Base-by-base conservation (phyloP, 495 filamentous ascomycete species). In the Talaromyces wortmannii region DNA sequence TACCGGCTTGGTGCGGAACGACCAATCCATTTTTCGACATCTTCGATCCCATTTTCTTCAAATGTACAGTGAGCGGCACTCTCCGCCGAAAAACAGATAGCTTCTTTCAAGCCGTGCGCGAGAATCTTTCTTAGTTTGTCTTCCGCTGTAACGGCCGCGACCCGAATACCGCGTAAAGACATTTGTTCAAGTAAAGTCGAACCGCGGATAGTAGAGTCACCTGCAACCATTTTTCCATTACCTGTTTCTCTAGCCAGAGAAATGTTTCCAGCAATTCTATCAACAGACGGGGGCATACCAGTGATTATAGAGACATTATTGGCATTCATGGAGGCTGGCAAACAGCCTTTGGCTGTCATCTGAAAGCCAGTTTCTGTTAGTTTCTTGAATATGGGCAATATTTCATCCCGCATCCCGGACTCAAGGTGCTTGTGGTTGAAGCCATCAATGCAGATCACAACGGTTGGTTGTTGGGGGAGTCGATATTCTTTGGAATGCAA, bases 281-380 rank as follows among this genome's bases (percentile, higher is more conserved):
- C 67, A 15, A 61, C 53, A 0, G 57, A 55, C 2, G 66, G 61
- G 0, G 70, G 67, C 18, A 52, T 64, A 33, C 68, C 67, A 3
- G 67, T 69, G 50, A 71, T 71, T 33, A 69, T 71, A 31, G 61
- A 68, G 10, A 68, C 61, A 40, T 71, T 69, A 57, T 69, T 68
- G 1, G 67, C 61, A 44, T 70, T 71, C 7, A 68, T 73, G 45
- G 71, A 62, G 0, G 68, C 67, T 4, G 70, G 68, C 68, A 73
- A 71, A 33, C 65, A 63, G 50, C 62, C 61, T 42, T 65, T 61
- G 0, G 68, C 68, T 1, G 61, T 62, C 2, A 57, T 60, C 45
- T 70, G 61, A 47, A 73, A 71, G 13, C 70, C 69, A 6, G 48
- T 54, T 5, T 68, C 60, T 10, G 63, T 31, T 43, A 68, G 60